These are phyloP conservation scores for Stephanocyclus meneghinianus DNA, from an alignment of 352 stramenopile species.

Conservation along the genomic window DNA sequence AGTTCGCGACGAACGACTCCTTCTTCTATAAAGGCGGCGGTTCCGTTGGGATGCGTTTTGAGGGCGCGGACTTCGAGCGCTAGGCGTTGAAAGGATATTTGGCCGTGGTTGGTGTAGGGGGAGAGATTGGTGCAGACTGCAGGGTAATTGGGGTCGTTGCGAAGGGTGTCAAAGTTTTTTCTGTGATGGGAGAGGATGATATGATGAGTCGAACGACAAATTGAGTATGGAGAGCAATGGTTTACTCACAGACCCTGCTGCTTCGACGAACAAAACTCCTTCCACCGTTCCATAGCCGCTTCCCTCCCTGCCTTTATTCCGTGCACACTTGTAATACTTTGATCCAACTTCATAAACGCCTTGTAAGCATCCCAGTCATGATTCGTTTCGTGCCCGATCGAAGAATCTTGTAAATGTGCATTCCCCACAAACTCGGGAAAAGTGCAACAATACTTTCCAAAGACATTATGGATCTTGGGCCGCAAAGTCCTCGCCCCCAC, in stretches of 20 bases:
- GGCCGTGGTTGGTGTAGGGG: slow-evolving; percentile 88
- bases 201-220: background rate
- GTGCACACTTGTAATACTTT: slow-evolving; percentile 45
- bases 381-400: slow-evolving; percentile 19
- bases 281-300: slow-evolving; percentile 67
- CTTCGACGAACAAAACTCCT: slow-evolving; percentile 61
- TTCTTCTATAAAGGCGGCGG: slow-evolving; percentile 95
- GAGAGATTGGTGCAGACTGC: slow-evolving; percentile 85
- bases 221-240: slow-evolving; percentile 3
- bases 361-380: slow-evolving; percentile 54
- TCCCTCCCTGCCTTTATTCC: slow-evolving; percentile 62
- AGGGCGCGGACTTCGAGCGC: slow-evolving; percentile 79
- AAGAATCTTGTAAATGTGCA: slow-evolving; percentile 42
- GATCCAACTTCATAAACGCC: slow-evolving; percentile 68
- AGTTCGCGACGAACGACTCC: slow-evolving; percentile 94
- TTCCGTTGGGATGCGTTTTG: slow-evolving; percentile 84
- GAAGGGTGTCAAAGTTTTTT: slow-evolving; percentile 88
- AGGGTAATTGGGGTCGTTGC: slow-evolving; percentile 94
- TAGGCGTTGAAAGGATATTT: slow-evolving; percentile 84
- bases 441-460: slow-evolving; percentile 86
- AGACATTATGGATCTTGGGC: slow-evolving; percentile 91
- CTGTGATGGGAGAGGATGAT: slow-evolving; percentile 5
- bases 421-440: slow-evolving; percentile 83
- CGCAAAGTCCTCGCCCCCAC: slow-evolving; percentile 97
- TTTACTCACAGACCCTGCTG: slow-evolving; percentile 53